Evolutionary conservation across 345 rosid species (phyloP).

Genomic region (Salix caprea): DNA sequence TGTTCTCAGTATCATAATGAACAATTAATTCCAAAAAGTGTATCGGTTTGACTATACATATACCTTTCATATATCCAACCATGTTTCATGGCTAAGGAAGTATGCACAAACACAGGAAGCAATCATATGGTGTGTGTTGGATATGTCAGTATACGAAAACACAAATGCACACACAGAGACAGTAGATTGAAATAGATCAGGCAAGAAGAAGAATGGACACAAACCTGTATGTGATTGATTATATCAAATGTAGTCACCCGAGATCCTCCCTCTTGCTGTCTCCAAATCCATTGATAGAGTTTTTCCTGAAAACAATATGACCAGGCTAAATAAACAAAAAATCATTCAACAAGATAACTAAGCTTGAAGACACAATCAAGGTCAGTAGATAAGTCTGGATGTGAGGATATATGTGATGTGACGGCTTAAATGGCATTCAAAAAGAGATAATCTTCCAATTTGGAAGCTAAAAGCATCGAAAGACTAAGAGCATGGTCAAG

Average conservation of each 20-base stretch:
- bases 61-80: background rate
- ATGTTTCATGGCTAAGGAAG: background rate
- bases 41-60: background rate
- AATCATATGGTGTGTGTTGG: background rate
- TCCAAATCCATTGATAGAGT: conserved; percentile 77
- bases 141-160: background rate
- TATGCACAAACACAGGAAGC: background rate
- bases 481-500: background rate
- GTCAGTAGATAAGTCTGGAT: background rate
- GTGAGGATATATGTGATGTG: background rate
- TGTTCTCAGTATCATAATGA: background rate
- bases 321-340: background rate
- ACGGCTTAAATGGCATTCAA: background rate
- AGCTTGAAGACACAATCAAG: background rate
- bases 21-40: background rate
- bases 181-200: background rate
- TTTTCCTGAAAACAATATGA: conserved; percentile 61
- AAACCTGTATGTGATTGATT: conserved; percentile 67
- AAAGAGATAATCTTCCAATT: background rate
- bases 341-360: background rate
- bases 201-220: background rate
- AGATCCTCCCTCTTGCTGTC: conserved; percentile 81
- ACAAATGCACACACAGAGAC: background rate
- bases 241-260: conserved; percentile 66
- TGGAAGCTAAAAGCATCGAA: background rate